Evolutionary conservation across 371 early-diverging fungal species (phyloP).

Genomic region (Zychaea mexicana): DNA sequence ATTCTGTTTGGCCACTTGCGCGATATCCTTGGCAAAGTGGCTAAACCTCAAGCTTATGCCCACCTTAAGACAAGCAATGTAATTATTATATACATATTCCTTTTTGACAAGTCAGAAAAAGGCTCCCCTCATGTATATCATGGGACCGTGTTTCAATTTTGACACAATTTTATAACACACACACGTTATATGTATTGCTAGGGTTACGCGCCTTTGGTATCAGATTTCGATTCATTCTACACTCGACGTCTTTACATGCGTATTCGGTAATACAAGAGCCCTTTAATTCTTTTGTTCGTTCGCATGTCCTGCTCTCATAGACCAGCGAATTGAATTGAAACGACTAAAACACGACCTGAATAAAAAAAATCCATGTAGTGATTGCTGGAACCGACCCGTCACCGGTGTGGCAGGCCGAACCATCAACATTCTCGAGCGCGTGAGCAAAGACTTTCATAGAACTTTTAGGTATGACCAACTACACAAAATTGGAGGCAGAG

Average conservation of each 20-base stretch:
- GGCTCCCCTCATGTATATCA: not conserved
- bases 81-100: slow-evolving; percentile 1
- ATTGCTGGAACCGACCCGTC: slow-evolving; percentile 98
- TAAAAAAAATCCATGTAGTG: slow-evolving; percentile 45
- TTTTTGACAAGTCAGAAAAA: not conserved
- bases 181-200: slow-evolving; percentile 13
- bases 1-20: slow-evolving; percentile 91
- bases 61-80: slow-evolving; percentile 76
- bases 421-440: slow-evolving; percentile 87
- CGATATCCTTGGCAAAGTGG: slow-evolving; percentile 83
- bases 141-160: too few relatives aligned
- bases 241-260: slow-evolving; percentile 93
- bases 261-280: slow-evolving; percentile 59
- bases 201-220: slow-evolving; percentile 90
- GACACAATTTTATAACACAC: not conserved
- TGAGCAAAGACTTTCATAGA: slow-evolving; percentile 80
- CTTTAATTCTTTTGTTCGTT: not conserved
- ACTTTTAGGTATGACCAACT: slow-evolving; percentile 33
- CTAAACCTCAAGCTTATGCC: slow-evolving; percentile 69
- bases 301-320: not conserved
- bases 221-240: slow-evolving; percentile 98
- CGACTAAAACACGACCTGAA: not conserved
- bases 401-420: slow-evolving; percentile 95
- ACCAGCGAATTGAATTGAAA: not conserved
- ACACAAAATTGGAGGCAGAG: not conserved